Evolutionary conservation across 345 rosid genomes (phyloP).

Genomic region (Dipteronia sinensis): DNA sequence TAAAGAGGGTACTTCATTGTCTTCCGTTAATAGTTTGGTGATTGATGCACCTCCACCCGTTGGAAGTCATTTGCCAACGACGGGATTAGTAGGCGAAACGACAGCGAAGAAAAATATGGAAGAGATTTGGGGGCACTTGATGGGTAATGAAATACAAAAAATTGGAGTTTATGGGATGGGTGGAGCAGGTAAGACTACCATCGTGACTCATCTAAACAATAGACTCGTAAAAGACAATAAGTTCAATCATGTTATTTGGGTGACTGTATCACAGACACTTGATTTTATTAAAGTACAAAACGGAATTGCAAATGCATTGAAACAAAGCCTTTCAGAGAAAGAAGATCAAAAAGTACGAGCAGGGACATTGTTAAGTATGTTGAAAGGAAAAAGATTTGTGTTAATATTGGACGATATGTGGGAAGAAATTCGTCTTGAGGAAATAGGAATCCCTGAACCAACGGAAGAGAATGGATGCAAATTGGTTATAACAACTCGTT

Average conservation of each 20-base stretch:
- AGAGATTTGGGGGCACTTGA: not conserved
- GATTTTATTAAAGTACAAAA: not conserved
- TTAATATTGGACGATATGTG: conserved; percentile 4
- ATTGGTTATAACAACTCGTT: conserved; percentile 30
- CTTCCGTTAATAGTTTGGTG: too few species aligned
- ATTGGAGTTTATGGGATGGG: not conserved
- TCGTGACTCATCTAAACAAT: not conserved
- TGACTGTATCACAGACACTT: not conserved
- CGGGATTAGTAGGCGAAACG: not conserved
- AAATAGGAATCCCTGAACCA: conserved; percentile 16
- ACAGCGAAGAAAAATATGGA: not conserved
- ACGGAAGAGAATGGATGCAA: conserved; percentile 17
- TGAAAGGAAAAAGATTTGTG: not conserved
- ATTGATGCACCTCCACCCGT: too few species aligned
- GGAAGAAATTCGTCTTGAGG: not conserved
- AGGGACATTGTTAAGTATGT: not conserved
- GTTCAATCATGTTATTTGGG: not conserved
- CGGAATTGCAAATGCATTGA: too few species aligned
- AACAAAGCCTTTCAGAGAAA: rapidly evolving
- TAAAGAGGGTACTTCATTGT: too few species aligned
- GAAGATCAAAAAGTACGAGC: not conserved
- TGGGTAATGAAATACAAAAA: not conserved
- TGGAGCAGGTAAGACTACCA: not conserved
- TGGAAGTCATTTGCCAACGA: too few species aligned
- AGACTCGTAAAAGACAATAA: not conserved